Evolutionary conservation across 177 flowering plant species (phyloP), one percentile per base, ranked within the genome.

Genomic region (Vitis hybrid): DNA sequence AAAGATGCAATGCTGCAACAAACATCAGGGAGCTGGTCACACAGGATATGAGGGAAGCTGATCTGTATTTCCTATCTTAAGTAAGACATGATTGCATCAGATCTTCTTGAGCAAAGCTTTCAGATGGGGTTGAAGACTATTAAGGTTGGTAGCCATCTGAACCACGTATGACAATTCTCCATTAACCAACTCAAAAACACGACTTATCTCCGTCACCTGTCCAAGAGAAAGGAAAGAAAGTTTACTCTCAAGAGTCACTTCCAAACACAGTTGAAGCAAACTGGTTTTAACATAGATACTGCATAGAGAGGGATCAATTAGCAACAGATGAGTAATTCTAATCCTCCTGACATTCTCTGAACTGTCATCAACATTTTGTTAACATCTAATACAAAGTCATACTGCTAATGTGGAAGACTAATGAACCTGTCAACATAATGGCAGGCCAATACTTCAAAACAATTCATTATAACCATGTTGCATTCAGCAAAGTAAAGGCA

Each of bases 141-240:
- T 77, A 32, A 76, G 51, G 68, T 78, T 78, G n/a, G 92, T 88
- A 48, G 84, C 86, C 92, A 90, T 88, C 73, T 87, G 83, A 76
- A 88, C 88, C 51, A 78, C 87, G 73, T 88, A 88, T 15, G 81
- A 73, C 11, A 90, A 61, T 35, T 88, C 88, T 54, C 79, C 85
- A 68, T 86, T 73, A 18, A 81, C 80, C 67, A 87, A 53, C 77
- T 85, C 74, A 32, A 87, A 88, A 41, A 70, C 82, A 54, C 94
- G 74, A 65, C 67, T 84, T 69, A 83, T 87, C 84, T 86, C 85
- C 67, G 13, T 85, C 76, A 90, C 94, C 94, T 88, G 84, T n/a
- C 27, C 65, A 60, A 56, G 2, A 68, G 67, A 68, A 53, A 71
- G 14, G 49, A 17, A 13, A n/a, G 7, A 21, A 12, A 12, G 35